phyloP scores from a whole-genome alignment of 495 filamentous ascomycete species.

The Talaromyces borbonicus region DNA sequence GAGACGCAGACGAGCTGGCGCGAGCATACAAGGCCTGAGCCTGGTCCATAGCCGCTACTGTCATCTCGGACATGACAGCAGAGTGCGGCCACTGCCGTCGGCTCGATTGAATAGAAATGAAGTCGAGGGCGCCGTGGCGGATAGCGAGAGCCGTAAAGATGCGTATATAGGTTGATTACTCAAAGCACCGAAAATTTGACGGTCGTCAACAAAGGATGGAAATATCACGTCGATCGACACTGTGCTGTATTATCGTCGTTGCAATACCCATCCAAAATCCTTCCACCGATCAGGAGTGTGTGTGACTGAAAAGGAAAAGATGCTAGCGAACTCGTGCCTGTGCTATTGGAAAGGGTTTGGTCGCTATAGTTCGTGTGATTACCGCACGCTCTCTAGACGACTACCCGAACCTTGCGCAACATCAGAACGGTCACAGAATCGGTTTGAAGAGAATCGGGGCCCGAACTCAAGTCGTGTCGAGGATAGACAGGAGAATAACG shows the following conservation, averaged over 20 bases:
- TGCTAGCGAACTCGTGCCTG: too few species aligned
- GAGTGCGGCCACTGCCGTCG: slow-evolving; percentile 1
- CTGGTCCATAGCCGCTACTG: slow-evolving; percentile 26
- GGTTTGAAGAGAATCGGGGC: neutral
- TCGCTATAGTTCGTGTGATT: neutral
- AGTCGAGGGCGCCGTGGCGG: neutral
- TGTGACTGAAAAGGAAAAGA: too few species aligned
- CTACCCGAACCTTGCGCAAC: neutral
- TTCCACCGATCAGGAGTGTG: too few species aligned
- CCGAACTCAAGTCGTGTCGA: neutral
- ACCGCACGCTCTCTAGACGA: neutral
- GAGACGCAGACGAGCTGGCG: slow-evolving; percentile 22
- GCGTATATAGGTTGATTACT: neutral
- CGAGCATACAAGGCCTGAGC: slow-evolving; percentile 41
- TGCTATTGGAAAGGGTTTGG: neutral
- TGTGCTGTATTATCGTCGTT: too few species aligned
- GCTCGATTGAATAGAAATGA: neutral
- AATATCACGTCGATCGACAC: too few species aligned
- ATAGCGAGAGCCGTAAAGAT: neutral
- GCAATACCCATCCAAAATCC: too few species aligned
- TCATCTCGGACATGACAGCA: slow-evolving; percentile 40
- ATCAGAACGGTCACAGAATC: neutral
- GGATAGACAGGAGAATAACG: neutral
- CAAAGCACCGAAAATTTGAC: neutral
- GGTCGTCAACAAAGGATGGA: too few species aligned